A percentile compares a stretch with the other conserved stretches of the same genome.
These are phyloP conservation scores for Entoloma clypeatum DNA, from an alignment of 1,284 basidiomycete species.

Conservation along the genomic window DNA sequence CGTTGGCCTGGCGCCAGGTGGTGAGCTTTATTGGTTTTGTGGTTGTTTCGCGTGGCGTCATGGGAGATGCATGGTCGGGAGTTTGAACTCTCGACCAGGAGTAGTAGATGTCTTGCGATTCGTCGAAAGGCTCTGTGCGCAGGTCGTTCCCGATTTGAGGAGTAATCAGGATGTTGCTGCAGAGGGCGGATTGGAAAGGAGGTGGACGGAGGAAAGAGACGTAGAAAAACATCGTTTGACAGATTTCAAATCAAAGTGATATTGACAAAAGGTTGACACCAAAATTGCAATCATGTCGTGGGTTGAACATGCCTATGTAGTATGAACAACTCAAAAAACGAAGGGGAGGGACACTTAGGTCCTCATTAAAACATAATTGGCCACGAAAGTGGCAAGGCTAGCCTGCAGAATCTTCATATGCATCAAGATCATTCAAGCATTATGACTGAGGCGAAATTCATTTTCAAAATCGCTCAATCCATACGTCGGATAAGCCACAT, in stretches of 20 bases:
- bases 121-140: slow-evolving; percentile 59
- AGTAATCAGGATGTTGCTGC: slow-evolving; percentile 49
- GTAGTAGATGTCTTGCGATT: slow-evolving; percentile 52
- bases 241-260: neutral
- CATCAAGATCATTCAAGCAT: too few relatives aligned
- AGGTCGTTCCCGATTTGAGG: slow-evolving; percentile 80
- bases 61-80: slow-evolving; percentile 17
- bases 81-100: slow-evolving; percentile 44
- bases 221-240: slow-evolving; percentile 66
- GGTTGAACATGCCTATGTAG: too few relatives aligned
- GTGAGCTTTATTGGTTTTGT: slow-evolving; percentile 62
- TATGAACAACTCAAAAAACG: too few relatives aligned
- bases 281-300: too few relatives aligned
- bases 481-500: too few relatives aligned
- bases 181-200: slow-evolving; percentile 41
- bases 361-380: too few relatives aligned
- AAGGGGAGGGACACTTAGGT: too few relatives aligned
- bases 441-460: too few relatives aligned
- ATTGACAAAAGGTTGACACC: too few relatives aligned
- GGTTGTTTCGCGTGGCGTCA: slow-evolving; percentile 9
- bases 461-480: too few relatives aligned
- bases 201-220: slow-evolving; percentile 76
- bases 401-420: too few relatives aligned
- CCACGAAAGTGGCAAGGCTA: too few relatives aligned
- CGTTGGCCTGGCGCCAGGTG: slow-evolving; percentile 58